Base-by-base conservation (phyloP, 2,329 filamentous ascomycete genomes). In the Colletotrichum lini region DNA sequence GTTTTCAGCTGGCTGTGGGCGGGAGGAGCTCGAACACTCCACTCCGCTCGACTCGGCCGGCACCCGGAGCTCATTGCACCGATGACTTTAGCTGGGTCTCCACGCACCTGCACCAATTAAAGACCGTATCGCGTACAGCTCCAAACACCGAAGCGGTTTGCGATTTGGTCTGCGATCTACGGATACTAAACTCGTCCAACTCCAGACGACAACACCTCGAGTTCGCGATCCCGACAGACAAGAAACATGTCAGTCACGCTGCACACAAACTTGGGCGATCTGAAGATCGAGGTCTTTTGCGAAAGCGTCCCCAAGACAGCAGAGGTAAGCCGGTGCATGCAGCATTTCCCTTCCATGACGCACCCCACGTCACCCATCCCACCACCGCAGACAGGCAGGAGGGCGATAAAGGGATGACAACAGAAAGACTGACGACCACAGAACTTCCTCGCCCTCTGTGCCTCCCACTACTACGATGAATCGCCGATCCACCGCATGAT, bases 271-370 rank as follows among this genome's bases (percentile, higher is more conserved):
- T 88, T 93, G 64, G 96, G 96, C 79, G 92, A 96, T 82, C 88
- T 99, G 80, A 99, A 98, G 84, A 90, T 98, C 77, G 96, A 98
- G 82, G 87, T 99, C 75, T 98, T 98, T 84, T 98, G 96, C 85
- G 94, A 98, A 81, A 92, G 93, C 76, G 94, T 97, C 42, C 96
- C 96, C 73, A 95, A 96, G 81, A 98, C 96, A 0, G 93, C 95
- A 73, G 94, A 98, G 84, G 92, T 92, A 84, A 67, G 84, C 76
- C 38, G 38, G 62, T 12, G 15, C 42, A n/a, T 10, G 35, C 35
- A 38, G 35, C 44, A 47, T 45, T 45, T 40, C 26, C 23, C 53
- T 54, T 38, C 7, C 54, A 15, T 52, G 23, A 16, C 49, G 45
- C 15, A 44, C 66, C 35, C 60, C 38, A 13, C 63, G 42, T 60